phyloP scores from a whole-genome alignment of 257 asterid genomes.

The Primulina eburnea region DNA sequence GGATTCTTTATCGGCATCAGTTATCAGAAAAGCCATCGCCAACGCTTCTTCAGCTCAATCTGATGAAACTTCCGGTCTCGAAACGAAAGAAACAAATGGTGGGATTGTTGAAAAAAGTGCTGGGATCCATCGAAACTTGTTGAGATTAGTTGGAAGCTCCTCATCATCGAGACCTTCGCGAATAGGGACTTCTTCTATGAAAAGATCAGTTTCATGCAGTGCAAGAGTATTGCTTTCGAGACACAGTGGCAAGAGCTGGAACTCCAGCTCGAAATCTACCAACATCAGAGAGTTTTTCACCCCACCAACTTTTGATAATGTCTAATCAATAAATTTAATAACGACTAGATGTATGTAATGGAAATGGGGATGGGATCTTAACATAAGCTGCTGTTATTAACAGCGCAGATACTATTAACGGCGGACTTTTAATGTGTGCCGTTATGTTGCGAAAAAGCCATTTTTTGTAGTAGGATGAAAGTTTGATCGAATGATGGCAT shows the following conservation, averaged over 20 bases:
- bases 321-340: not conserved
- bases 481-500: too few species aligned
- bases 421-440: too few species aligned
- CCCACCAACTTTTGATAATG: constrained; percentile 1
- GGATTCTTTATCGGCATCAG: constrained; percentile 44
- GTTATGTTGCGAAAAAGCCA: too few species aligned
- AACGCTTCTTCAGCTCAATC: constrained; percentile 25
- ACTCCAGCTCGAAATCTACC: not conserved
- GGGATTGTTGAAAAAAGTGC: constrained; percentile 19
- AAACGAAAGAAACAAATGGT: constrained; percentile 15
- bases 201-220: constrained; percentile 62
- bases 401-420: too few species aligned
- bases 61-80: constrained; percentile 24
- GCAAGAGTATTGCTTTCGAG: constrained; percentile 43
- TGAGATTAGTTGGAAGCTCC: constrained; percentile 30
- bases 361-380: too few species aligned
- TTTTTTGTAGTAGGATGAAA: too few species aligned
- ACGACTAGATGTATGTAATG: not conserved
- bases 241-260: constrained; percentile 34
- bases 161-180: constrained; percentile 20
- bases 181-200: constrained; percentile 13
- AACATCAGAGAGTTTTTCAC: constrained; percentile 25
- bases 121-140: constrained; percentile 21
- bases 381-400: too few species aligned
- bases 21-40: constrained; percentile 29